Evolutionary conservation across 2,329 filamentous ascomycete genomes (phyloP), one percentile per base, ranked within the genome.

Genomic region (Aureobasidium namibiae): DNA sequence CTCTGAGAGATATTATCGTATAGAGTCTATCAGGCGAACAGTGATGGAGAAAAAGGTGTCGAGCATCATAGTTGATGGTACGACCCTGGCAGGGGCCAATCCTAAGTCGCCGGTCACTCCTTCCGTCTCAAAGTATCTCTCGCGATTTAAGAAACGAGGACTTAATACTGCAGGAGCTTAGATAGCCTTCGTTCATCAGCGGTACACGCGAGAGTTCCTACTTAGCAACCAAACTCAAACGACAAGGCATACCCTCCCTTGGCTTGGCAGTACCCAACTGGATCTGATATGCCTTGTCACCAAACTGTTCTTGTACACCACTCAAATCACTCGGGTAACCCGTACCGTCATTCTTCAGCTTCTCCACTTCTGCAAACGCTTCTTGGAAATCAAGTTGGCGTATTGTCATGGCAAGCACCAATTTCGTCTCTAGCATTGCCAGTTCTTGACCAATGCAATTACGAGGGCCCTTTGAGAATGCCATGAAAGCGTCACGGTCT

Each of bases 401-500:
- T 13, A 78, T 66, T 0, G 76, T 77, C 66, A 81, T 75, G 3
- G 77, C 76, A 29, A 84, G 67, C 7, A 80, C 72, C 61, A 80
- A 70, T 62, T 76, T 77, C 23, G 79, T 65, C 68, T 84, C 81
- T 16, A 81, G 70, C 68, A 78, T 75, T 0, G 77, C 81, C 45
- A 84, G 71, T 62, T 80, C 78, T 66, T 83, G 79, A 1, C 81
- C 82, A n/a, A 84, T 76, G 64, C 82, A 86, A 54, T 78, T 79
- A 13, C 82, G 68, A 2, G 76, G 73, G 0, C 82, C 82, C 46
- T 62, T 62, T 34, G 66, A 18, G 65, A 63, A 14, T 1, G 44
- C 33, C 23, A 59, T 36, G 34, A 39, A 50, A 14, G 45, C 45
- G 16, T 59, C 56, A n/a, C 34, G 56, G 16, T 50, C 14, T 16